Evolutionary conservation across 345 rosid genomes (phyloP).

Genomic region (Turnera subulata): DNA sequence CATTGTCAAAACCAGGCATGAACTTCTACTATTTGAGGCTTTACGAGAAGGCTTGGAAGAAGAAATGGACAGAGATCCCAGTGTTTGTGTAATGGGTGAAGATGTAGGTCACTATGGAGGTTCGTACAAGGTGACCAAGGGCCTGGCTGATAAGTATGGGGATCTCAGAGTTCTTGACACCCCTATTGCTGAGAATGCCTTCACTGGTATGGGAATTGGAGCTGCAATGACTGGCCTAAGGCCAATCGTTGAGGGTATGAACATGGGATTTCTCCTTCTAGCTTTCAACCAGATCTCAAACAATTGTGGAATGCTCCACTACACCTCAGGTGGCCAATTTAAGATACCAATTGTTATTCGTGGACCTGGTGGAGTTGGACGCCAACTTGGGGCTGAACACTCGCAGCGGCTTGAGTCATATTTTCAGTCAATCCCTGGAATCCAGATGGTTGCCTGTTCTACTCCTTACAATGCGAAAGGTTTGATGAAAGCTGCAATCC

Average conservation of each 20-base stretch:
- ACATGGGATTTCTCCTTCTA: conserved; percentile 96
- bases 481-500: conserved; percentile 95
- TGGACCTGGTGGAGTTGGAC: conserved; percentile 99
- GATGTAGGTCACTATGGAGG: conserved; percentile 98
- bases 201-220: conserved; percentile 96
- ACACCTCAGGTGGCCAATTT: conserved; percentile 97
- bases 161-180: conserved; percentile 96
- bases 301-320: conserved; percentile 98
- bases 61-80: conserved; percentile 95
- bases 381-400: conserved; percentile 97
- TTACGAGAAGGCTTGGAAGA: conserved; percentile 89
- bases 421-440: conserved; percentile 97
- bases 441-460: conserved; percentile 99
- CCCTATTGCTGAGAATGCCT: conserved; percentile 92
- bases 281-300: conserved; percentile 99
- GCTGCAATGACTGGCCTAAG: conserved; percentile 95
- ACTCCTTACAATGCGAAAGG: conserved; percentile 99
- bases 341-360: conserved; percentile 84
- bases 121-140: conserved; percentile 88
- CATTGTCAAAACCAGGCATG: conserved; percentile 50
- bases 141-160: conserved; percentile 66
- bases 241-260: conserved; percentile 90
- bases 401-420: conserved; percentile 94
- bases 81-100: conserved; percentile 91
- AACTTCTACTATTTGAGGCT: conserved; percentile 88